phyloP scores from a whole-genome alignment of 1,284 basidiomycete genomes.

The Papiliotrema nemorosa region DNA sequence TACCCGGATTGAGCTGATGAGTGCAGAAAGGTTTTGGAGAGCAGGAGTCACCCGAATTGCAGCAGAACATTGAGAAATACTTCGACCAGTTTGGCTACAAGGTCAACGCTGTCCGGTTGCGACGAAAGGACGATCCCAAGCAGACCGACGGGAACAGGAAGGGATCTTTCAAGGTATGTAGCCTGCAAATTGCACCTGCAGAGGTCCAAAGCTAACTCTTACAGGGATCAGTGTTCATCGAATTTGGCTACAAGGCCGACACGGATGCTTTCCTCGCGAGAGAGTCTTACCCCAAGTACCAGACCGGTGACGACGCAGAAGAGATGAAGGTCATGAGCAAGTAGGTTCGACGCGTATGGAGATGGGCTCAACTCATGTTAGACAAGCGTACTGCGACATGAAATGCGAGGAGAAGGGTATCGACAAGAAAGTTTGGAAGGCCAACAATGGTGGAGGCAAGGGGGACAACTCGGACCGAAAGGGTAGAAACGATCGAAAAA shows the following conservation, averaged over 20 bases:
- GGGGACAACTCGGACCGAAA: constrained; percentile 4
- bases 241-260: constrained; percentile 72
- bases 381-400: constrained; percentile 89
- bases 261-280: constrained; percentile 73
- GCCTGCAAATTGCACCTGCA: too few relatives aligned
- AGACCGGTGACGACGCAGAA: constrained; percentile 54
- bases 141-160: constrained; percentile 20
- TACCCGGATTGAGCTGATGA: constrained; percentile 4
- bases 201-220: too few relatives aligned
- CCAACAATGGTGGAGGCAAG: constrained; percentile 5
- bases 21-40: constrained; percentile 85
- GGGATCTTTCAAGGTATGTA: constrained; percentile 39
- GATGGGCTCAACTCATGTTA: constrained; percentile 34
- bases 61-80: constrained; percentile 75
- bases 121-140: constrained; percentile 61
- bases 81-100: constrained; percentile 72
- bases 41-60: constrained; percentile 60
- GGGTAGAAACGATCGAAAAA: constrained; percentile 49
- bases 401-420: constrained; percentile 94
- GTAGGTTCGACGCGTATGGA: constrained; percentile 50
- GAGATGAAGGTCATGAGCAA: constrained; percentile 85
- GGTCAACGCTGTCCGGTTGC: constrained; percentile 73
- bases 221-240: constrained; percentile 87
- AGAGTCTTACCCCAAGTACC: constrained; percentile 72
- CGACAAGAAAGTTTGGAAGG: constrained; percentile 40